phyloP scores from a whole-genome alignment of 1,284 basidiomycete genomes.

The Pseudozyma sp. region DNA sequence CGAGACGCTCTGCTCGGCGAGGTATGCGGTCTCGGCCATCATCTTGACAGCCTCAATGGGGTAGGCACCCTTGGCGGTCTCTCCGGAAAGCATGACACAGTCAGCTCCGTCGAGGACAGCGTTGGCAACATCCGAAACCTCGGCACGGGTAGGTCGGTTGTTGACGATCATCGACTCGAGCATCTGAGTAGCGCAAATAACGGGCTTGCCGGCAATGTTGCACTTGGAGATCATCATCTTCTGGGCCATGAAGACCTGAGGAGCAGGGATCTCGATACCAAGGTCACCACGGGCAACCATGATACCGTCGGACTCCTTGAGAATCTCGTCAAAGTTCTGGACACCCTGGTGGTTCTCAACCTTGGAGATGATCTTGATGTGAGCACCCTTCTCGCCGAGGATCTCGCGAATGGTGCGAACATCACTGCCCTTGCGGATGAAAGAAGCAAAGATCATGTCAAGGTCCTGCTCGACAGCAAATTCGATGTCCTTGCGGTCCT shows the following conservation, averaged over 20 bases:
- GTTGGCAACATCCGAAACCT: constrained; percentile 69
- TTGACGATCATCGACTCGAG: constrained; percentile 79
- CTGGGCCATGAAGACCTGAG: constrained; percentile 69
- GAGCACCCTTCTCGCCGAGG: constrained; percentile 66
- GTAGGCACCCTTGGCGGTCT: constrained; percentile 68
- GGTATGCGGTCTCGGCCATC: constrained; percentile 69
- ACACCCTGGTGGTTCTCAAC: constrained; percentile 69
- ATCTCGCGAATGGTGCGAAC: constrained; percentile 66
- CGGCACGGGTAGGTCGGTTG: constrained; percentile 69
- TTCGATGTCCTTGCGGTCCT: constrained; percentile 86
- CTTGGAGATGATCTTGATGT: constrained; percentile 69
- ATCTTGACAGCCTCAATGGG: constrained; percentile 71
- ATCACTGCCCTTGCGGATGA: constrained; percentile 66
- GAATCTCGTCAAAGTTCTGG: constrained; percentile 69
- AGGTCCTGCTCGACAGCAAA: constrained; percentile 98
- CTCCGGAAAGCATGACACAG: constrained; percentile 69
- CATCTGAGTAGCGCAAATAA: constrained; percentile 99
- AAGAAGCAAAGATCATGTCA: constrained; percentile 79
- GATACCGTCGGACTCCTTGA: constrained; percentile 68
- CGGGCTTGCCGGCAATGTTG: constrained; percentile 76
- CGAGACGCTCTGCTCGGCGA: constrained; percentile 67
- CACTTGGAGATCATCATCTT: constrained; percentile 70
- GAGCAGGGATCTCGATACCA: constrained; percentile 74
- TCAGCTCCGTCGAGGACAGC: constrained; percentile 69
- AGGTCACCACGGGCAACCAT: constrained; percentile 69